Base-by-base conservation (phyloP, 257 asterid genomes). In the Solanum arcanum region DNA sequence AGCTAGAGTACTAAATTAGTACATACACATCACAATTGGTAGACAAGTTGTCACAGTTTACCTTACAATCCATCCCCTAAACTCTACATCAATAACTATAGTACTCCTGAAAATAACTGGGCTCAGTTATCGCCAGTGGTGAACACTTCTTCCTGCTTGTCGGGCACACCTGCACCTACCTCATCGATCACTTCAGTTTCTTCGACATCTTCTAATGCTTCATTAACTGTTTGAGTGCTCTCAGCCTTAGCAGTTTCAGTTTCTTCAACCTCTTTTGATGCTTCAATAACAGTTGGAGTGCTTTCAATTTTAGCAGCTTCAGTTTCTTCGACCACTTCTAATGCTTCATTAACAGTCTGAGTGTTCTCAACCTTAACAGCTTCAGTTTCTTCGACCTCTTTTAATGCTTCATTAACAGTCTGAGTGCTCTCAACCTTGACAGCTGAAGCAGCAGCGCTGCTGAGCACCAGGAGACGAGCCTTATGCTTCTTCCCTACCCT, bases 401-500 rank as follows among this genome's bases (percentile, higher is more conserved):
- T 15, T 27, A 10, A 3, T 5, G 64, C 60, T 68, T 46, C 83
- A 35, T 66, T 42, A 25, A 64, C 33, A 85, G 86, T 68, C 84
- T 87, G 88, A 47, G 68, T 27, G 84, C 27, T 80, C 86, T 73
- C 75, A 69, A 27, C 37, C 47, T 78, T 80, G 59, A 44, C 3
- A 25, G 68, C 25, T 35, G 78, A 21, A 35, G 46, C 41, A 86
- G 88, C 77, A 76, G 18, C n/a, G 23, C 64, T 66, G n/a, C 39
- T 85, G 29, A 69, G 47, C 44, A 83, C 69, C 76, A 44, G 62
- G 35, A 90, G 77, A 80, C 83, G 90, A 16, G 21, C 76, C 81
- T 62, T 62, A 83, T 95, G 98, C 83, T 88, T 92, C 90, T 90
- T 95, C 82, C 97, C 96, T 12, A 23, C 78, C 44, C n/a, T 66